These are phyloP conservation scores for Hippophae gyantsensis DNA, from an alignment of 306 rosid species.

Conservation along the genomic window DNA sequence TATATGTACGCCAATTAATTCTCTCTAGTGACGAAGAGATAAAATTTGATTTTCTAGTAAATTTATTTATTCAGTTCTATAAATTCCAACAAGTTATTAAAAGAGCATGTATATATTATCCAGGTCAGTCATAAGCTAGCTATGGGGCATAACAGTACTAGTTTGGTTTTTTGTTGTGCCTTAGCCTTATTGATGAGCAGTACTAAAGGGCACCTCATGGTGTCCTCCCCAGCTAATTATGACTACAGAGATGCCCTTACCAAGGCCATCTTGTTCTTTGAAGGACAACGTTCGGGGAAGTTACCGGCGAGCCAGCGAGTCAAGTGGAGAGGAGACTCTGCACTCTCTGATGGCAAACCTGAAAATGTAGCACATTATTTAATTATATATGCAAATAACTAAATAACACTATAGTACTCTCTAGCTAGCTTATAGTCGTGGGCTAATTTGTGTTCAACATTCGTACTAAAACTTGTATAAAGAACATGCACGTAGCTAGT, in stretches of 20 bases:
- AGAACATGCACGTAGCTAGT: too few species aligned
- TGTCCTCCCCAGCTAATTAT: conserved; percentile 26
- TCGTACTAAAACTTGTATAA: too few species aligned
- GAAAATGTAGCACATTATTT: conserved; percentile 30
- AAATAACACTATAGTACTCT: too few species aligned
- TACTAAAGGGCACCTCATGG: conserved; percentile 23
- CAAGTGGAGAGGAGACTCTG: conserved; percentile 66
- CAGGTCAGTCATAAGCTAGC: background rate
- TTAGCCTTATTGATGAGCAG: conserved; percentile 26
- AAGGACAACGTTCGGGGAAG: conserved; percentile 82
- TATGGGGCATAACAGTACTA: too few species aligned
- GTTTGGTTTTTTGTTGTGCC: conserved; percentile 10
- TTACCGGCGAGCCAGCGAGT: conserved; percentile 50
- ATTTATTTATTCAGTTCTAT: background rate
- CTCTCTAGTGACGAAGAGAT: too few species aligned
- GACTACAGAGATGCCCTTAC: conserved; percentile 44
- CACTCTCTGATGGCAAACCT: conserved; percentile 59
- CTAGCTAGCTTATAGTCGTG: too few species aligned
- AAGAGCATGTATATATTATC: conserved; percentile 1
- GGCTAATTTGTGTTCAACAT: too few species aligned
- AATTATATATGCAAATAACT: too few species aligned
- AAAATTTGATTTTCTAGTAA: too few species aligned
- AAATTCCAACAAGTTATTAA: conserved; percentile 16
- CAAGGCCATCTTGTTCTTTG: conserved; percentile 68
- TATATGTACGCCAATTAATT: too few species aligned